These are phyloP conservation scores for Paramecium octaurelia DNA, from an alignment of 73 alveolate species.

Conservation along the genomic window DNA sequence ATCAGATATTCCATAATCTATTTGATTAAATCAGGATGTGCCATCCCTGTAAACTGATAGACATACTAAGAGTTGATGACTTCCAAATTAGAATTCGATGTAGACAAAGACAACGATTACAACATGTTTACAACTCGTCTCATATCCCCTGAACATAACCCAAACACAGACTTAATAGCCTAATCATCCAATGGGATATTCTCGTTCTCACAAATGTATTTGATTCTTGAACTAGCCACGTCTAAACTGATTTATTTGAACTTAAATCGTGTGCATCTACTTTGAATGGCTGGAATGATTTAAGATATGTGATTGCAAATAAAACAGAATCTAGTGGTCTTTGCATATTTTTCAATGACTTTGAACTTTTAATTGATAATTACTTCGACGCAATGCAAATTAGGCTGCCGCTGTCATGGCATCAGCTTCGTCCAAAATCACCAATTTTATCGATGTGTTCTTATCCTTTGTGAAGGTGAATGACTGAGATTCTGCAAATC, in stretches of 20 bases:
- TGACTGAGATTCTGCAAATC: slow-evolving; percentile 75
- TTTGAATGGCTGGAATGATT: slow-evolving; percentile 96
- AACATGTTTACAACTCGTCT: slow-evolving; percentile 88
- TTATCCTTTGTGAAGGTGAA: slow-evolving; percentile 62
- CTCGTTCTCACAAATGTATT: slow-evolving; percentile 85
- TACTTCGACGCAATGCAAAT: slow-evolving; percentile 96
- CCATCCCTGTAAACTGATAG: slow-evolving; percentile 6
- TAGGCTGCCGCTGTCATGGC: slow-evolving; percentile 98
- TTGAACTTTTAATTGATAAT: slow-evolving; percentile 67
- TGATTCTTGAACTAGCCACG: slow-evolving; percentile 83
- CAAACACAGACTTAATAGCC: slow-evolving; percentile 80
- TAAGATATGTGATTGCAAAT: slow-evolving; percentile 96
- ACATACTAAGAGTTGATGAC: neutral
- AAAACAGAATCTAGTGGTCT: slow-evolving; percentile 96
- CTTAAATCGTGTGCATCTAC: slow-evolving; percentile 97
- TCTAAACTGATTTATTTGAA: slow-evolving; percentile 93
- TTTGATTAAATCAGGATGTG: neutral
- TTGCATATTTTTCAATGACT: slow-evolving; percentile 96
- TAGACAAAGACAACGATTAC: slow-evolving; percentile 67
- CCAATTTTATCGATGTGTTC: slow-evolving; percentile 86
- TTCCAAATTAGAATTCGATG: neutral
- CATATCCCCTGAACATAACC: slow-evolving; percentile 90
- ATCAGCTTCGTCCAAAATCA: slow-evolving; percentile 99
- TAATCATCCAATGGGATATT: slow-evolving; percentile 66
- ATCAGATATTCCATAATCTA: neutral